These are phyloP conservation scores for Neurospora africana DNA, from an alignment of 495 filamentous ascomycete genomes.

Conservation along the genomic window DNA sequence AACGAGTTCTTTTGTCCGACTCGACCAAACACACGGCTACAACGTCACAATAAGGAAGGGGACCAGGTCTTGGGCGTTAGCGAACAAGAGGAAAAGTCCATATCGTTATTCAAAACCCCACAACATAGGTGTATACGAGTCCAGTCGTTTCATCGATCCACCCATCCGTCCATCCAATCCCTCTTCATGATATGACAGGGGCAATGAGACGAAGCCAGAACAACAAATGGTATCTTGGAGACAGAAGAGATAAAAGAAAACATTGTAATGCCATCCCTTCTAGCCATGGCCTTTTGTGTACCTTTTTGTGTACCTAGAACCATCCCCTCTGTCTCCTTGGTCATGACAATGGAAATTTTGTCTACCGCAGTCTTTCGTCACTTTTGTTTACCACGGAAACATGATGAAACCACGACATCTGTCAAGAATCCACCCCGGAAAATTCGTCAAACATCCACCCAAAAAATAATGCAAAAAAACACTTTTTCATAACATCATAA, in stretches of 20 bases:
- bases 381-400: background rate
- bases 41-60: background rate
- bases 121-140: background rate
- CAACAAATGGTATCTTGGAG: background rate
- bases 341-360: background rate
- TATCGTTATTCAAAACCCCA: background rate
- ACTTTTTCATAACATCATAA: background rate
- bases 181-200: background rate
- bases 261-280: background rate
- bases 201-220: background rate
- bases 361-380: background rate
- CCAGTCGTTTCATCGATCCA: background rate
- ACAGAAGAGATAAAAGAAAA: background rate
- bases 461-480: background rate
- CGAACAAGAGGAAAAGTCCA: background rate
- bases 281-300: background rate
- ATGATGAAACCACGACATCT: background rate
- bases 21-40: background rate
- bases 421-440: background rate
- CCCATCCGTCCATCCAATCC: background rate
- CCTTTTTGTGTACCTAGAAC: background rate
- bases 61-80: background rate
- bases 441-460: background rate
- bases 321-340: background rate
- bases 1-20: background rate